These are phyloP conservation scores for Phytophthora fragariae DNA, from an alignment of 352 stramenopile species.

Conservation along the genomic window DNA sequence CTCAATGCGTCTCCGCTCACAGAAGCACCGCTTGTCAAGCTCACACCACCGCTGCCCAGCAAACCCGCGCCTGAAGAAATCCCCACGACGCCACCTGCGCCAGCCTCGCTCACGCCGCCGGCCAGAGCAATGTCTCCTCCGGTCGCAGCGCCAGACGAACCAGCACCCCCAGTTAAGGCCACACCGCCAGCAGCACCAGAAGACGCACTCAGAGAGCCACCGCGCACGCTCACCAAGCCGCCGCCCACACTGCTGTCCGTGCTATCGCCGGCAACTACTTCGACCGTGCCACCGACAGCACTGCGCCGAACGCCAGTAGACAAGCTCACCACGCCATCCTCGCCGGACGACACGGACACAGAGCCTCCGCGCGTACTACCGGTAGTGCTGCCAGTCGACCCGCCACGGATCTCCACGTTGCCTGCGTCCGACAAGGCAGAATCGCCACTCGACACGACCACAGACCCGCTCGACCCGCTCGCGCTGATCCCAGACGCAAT, in stretches of 20 bases:
- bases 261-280: slow-evolving; percentile 14
- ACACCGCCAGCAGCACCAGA: slow-evolving; percentile 24
- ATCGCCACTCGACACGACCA: slow-evolving; percentile 25
- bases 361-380: slow-evolving; percentile 13
- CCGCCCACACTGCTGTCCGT: slow-evolving; percentile 4
- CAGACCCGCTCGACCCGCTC: slow-evolving; percentile 11
- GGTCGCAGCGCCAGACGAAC: slow-evolving; percentile 15
- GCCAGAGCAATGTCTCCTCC: neutral
- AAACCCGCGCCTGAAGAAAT: neutral
- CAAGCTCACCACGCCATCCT: neutral
- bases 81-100: slow-evolving; percentile 8
- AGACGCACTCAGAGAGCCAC: slow-evolving; percentile 20
- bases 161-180: slow-evolving; percentile 24
- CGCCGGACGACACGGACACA: neutral
- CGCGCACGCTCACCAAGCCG: slow-evolving; percentile 28
- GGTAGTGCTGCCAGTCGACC: slow-evolving; percentile 13
- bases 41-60: slow-evolving; percentile 5
- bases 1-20: too few relatives aligned
- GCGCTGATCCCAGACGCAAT: slow-evolving; percentile 18
- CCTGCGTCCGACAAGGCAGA: slow-evolving; percentile 17
- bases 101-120: slow-evolving; percentile 13
- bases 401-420: slow-evolving; percentile 14
- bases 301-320: slow-evolving; percentile 19
- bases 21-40: neutral
- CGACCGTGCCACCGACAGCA: neutral